phyloP scores from a whole-genome alignment of 129 eudicot species.

The Calendula officinalis region DNA sequence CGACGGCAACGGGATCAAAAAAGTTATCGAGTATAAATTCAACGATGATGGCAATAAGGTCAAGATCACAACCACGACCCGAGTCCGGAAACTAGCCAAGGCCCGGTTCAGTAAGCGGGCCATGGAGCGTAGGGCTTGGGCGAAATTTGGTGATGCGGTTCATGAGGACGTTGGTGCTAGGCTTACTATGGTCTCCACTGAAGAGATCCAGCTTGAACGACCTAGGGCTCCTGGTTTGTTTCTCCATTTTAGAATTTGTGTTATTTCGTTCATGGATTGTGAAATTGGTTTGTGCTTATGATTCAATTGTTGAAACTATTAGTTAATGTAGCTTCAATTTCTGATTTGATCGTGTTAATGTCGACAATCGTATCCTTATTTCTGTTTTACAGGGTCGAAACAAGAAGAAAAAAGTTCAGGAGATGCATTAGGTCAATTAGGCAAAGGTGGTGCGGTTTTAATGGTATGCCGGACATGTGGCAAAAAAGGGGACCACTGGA shows the following conservation, averaged over 20 bases:
- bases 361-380: neutral
- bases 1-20: slow-evolving; percentile 67
- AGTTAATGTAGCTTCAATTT: neutral
- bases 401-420: slow-evolving; percentile 45
- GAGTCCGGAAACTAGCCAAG: slow-evolving; percentile 63
- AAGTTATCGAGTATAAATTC: slow-evolving; percentile 65
- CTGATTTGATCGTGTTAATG: neutral
- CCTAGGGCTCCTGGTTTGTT: slow-evolving; percentile 68
- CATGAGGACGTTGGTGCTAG: slow-evolving; percentile 64
- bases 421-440: slow-evolving; percentile 40
- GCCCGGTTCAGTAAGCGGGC: slow-evolving; percentile 72
- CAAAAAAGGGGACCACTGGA: slow-evolving; percentile 63
- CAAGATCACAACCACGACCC: slow-evolving; percentile 67
- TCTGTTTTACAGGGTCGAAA: slow-evolving; percentile 35
- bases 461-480: slow-evolving; percentile 69
- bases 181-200: slow-evolving; percentile 79
- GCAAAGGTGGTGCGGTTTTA: slow-evolving; percentile 58
- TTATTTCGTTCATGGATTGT: neutral
- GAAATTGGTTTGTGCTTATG: neutral
- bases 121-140: slow-evolving; percentile 72
- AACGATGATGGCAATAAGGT: slow-evolving; percentile 75
- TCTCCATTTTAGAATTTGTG: neutral
- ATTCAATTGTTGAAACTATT: neutral
- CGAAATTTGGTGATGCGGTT: slow-evolving; percentile 86
- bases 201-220: slow-evolving; percentile 74